These are phyloP conservation scores for Jatropha podagrica DNA, from an alignment of 441 rosid species.

Conservation along the genomic window DNA sequence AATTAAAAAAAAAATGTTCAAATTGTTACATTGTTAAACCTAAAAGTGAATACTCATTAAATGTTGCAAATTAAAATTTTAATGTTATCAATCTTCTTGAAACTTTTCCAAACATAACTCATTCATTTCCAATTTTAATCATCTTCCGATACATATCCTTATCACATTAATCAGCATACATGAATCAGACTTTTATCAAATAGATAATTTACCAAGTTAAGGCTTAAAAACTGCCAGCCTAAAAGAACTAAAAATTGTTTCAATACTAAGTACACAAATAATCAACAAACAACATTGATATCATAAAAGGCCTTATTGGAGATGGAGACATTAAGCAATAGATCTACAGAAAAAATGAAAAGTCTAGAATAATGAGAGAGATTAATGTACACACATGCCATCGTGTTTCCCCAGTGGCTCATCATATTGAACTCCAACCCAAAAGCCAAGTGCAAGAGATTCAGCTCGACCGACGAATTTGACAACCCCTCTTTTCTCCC, in stretches of 20 bases:
- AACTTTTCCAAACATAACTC: not conserved
- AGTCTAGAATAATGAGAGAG: not conserved
- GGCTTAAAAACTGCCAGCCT: not conserved
- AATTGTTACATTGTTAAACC: not conserved
- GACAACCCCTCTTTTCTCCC: constrained; percentile 90
- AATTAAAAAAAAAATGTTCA: not conserved
- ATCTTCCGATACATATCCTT: not conserved
- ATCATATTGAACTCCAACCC: constrained; percentile 94
- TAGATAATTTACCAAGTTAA: not conserved
- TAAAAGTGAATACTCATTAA: not conserved
- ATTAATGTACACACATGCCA: constrained; percentile 63
- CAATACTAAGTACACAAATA: not conserved
- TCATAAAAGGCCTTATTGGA: not conserved
- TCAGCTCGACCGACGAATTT: constrained; percentile 86
- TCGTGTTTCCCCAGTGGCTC: constrained; percentile 97
- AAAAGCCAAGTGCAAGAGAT: constrained; percentile 81
- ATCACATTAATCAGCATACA: not conserved
- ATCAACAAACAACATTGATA: constrained; percentile 1
- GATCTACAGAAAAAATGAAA: not conserved
- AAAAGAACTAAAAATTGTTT: not conserved
- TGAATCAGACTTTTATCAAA: not conserved
- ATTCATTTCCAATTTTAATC: not conserved
- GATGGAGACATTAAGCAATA: not conserved
- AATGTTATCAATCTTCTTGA: not conserved
- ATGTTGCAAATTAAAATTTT: not conserved